Conservation (phyloP, 2,329 filamentous ascomycete genomes). For the Aureobasidium sp. region DNA sequence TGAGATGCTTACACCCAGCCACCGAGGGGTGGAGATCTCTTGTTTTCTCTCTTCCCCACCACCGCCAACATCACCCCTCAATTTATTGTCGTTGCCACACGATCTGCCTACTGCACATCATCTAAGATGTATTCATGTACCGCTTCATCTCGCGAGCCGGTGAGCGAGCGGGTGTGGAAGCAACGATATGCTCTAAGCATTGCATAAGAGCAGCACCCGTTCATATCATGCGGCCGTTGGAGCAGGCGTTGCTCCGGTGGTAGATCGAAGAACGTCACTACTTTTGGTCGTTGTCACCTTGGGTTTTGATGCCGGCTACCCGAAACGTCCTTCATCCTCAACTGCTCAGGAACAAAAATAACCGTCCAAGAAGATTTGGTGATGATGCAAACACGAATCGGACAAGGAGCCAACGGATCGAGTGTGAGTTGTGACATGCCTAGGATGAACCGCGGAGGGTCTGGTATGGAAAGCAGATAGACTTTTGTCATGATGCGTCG, state of each 20-base stretch:
- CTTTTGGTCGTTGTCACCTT: too few species aligned
- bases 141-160: slow-evolving; percentile 9
- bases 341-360: slow-evolving; percentile 9
- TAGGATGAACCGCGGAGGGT: slow-evolving; percentile 9
- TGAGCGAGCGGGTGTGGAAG: slow-evolving; percentile 3
- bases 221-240: slow-evolving; percentile 8
- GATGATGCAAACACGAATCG: not conserved
- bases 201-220: not conserved
- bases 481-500: slow-evolving; percentile 15
- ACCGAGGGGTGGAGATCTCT: slow-evolving; percentile 1
- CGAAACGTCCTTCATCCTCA: slow-evolving; percentile 7
- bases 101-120: slow-evolving; percentile 7
- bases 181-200: not conserved
- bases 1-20: slow-evolving; percentile 1
- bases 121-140: slow-evolving; percentile 7
- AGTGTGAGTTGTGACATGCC: not conserved
- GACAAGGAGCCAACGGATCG: not conserved
- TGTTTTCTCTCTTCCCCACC: too few species aligned
- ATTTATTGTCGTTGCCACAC: not conserved
- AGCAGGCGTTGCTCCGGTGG: not conserved
- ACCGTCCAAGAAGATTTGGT: too few species aligned
- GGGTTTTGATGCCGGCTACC: slow-evolving; percentile 6
- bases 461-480: slow-evolving; percentile 7
- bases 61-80: not conserved
- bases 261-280: not conserved